Percentiles rank a stretch among this genome's conserved stretches.
Conservation (phyloP, 352 stramenopile species). For the Globisporangium uncinulatum region DNA sequence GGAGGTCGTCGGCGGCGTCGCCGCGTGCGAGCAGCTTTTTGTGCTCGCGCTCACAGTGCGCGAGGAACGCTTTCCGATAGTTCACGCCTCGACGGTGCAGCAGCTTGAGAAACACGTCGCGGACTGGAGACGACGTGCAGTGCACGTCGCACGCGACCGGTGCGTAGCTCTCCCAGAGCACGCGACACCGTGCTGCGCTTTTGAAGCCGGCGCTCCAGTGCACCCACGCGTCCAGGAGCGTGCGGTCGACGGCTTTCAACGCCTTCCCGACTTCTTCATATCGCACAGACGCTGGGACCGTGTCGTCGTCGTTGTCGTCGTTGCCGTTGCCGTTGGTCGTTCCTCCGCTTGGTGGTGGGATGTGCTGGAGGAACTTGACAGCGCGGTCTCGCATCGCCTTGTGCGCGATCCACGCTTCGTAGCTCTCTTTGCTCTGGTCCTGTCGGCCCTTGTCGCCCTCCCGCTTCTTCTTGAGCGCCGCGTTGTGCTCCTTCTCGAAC, state of each 20-base stretch:
- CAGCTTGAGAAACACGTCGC: conserved; percentile 89
- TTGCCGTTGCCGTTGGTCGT: conserved; percentile 15
- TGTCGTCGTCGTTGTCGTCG: conserved; percentile 23
- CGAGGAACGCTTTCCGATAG: conserved; percentile 75
- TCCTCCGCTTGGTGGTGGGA: conserved; percentile 33
- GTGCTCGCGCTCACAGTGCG: conserved; percentile 57
- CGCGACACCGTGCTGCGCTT: conserved; percentile 39
- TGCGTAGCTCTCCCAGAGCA: conserved; percentile 84
- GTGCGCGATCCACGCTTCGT: conserved; percentile 66
- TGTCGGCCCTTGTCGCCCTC: conserved; percentile 33
- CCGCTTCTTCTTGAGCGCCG: conserved; percentile 41
- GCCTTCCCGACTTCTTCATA: conserved; percentile 84
- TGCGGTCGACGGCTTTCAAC: conserved; percentile 84
- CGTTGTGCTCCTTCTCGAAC: conserved; percentile 69
- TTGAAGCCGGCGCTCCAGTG: conserved; percentile 75
- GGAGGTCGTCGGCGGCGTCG: conserved; percentile 49
- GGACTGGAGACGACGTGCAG: conserved; percentile 78
- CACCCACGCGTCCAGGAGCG: conserved; percentile 77
- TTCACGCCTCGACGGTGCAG: conserved; percentile 84
- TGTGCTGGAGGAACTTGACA: conserved; percentile 60
- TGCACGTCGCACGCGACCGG: conserved; percentile 87
- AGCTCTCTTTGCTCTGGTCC: conserved; percentile 67
- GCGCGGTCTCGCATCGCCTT: conserved; percentile 80
- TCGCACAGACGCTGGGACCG: conserved; percentile 27
- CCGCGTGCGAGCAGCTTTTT: conserved; percentile 45